A percentile compares a stretch with the other conserved stretches of the same genome.
These are phyloP conservation scores for Dimargaris cristalligena DNA, from an alignment of 192 early-diverging fungal genomes.

Conservation along the genomic window DNA sequence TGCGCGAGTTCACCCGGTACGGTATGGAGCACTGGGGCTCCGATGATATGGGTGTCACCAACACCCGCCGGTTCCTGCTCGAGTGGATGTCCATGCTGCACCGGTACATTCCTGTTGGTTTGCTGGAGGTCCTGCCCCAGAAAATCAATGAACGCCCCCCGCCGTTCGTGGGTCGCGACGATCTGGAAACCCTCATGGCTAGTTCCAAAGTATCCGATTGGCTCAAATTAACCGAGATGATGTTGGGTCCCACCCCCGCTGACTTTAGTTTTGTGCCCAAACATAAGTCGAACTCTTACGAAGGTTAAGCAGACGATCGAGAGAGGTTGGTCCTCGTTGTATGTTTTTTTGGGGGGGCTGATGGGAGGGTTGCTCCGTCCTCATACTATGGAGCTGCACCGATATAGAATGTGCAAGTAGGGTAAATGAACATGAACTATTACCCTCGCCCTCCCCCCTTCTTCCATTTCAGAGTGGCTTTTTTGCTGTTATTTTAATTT, in stretches of 20 bases:
- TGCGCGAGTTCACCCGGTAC: conserved; percentile 60
- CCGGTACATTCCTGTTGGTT: conserved; percentile 77
- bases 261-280: conserved; percentile 86
- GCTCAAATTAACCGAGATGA: conserved; percentile 83
- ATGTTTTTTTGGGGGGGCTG: neutral
- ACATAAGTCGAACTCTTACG: conserved; percentile 77
- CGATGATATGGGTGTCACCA: conserved; percentile 71
- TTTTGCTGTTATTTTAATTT: neutral
- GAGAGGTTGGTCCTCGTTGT: neutral
- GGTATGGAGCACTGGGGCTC: conserved; percentile 96
- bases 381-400: neutral
- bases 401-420: neutral
- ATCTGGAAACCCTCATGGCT: conserved; percentile 90
- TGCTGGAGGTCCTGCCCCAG: conserved; percentile 86
- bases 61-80: conserved; percentile 58
- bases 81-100: conserved; percentile 64
- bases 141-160: conserved; percentile 83
- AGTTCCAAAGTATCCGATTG: conserved; percentile 62
- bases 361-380: too few species aligned
- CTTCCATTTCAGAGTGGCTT: neutral
- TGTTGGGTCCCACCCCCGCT: conserved; percentile 77
- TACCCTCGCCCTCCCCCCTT: neutral
- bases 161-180: conserved; percentile 66
- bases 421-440: neutral
- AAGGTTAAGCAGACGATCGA: conserved; percentile 13